phyloP scores from a whole-genome alignment of 306 rosid genomes.

The Abrus precatorius region DNA sequence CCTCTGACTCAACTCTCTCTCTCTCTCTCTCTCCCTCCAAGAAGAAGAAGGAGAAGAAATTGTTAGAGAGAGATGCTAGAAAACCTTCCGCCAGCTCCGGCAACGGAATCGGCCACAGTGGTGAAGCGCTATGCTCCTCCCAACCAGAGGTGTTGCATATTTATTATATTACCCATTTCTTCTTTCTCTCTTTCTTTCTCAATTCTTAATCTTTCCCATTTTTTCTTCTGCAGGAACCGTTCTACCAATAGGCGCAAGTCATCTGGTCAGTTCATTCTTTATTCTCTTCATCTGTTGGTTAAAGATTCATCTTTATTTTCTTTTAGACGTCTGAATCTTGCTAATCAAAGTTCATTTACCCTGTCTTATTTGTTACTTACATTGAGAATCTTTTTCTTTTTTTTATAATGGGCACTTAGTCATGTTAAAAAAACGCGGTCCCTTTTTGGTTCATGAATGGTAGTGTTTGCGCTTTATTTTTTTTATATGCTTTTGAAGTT shows the following conservation, averaged over 20 bases:
- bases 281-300: not conserved
- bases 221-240: conserved; percentile 59
- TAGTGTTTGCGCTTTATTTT: not conserved
- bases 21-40: not conserved
- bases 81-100: conserved; percentile 49
- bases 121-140: conserved; percentile 81
- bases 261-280: conserved; percentile 55
- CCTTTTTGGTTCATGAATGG: too few species aligned
- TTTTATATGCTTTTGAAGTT: not conserved
- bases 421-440: not conserved
- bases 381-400: too few species aligned
- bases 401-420: not conserved
- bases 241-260: conserved; percentile 73
- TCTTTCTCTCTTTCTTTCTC: not conserved
- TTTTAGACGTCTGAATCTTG: not conserved
- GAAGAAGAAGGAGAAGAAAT: conserved; percentile 1
- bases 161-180: not conserved
- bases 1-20: not conserved
- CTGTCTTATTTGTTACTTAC: not conserved
- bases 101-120: conserved; percentile 51
- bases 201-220: not conserved
- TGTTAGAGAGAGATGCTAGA: conserved; percentile 60
- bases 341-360: not conserved
- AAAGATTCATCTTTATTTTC: too few species aligned
- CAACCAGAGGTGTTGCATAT: conserved; percentile 60